phyloP scores from a whole-genome alignment of 768 basidiomycete species.

The Lactarius trivialis region DNA sequence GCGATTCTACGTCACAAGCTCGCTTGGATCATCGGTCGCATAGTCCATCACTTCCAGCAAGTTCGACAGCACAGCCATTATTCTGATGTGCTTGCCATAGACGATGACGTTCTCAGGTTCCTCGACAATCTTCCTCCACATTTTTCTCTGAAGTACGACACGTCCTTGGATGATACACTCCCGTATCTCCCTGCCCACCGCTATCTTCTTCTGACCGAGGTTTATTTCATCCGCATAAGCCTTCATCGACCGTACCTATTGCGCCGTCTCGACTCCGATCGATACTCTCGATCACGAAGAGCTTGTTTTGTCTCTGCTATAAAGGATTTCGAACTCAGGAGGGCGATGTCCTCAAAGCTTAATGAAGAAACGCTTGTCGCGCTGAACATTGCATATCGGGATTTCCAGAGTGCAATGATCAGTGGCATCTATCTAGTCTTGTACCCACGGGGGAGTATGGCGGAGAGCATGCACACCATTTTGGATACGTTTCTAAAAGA shows the following conservation, averaged over 20 bases:
- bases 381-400: slow-evolving; percentile 75
- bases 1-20: slow-evolving; percentile 80
- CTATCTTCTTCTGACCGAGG: slow-evolving; percentile 84
- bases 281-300: slow-evolving; percentile 70
- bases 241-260: slow-evolving; percentile 86
- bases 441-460: slow-evolving; percentile 65
- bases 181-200: slow-evolving; percentile 75
- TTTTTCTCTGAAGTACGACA: slow-evolving; percentile 71
- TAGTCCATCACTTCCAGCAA: slow-evolving; percentile 91
- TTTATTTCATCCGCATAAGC: slow-evolving; percentile 78
- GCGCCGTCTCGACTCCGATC: slow-evolving; percentile 69
- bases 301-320: slow-evolving; percentile 92
- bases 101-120: slow-evolving; percentile 78
- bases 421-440: slow-evolving; percentile 81
- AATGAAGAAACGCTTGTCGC: slow-evolving; percentile 61
- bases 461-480: slow-evolving; percentile 68
- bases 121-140: slow-evolving; percentile 72
- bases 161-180: slow-evolving; percentile 58
- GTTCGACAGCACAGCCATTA: slow-evolving; percentile 74
- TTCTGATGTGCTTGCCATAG: slow-evolving; percentile 71
- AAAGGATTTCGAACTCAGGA: slow-evolving; percentile 76
- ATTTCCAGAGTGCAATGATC: slow-evolving; percentile 87
- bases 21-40: slow-evolving; percentile 78
- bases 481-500: slow-evolving; percentile 73
- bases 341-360: slow-evolving; percentile 54